A percentile compares a stretch with the other conserved stretches of the same genome.
phyloP scores from a whole-genome alignment of 345 rosid genomes.

The Citrus sp. region DNA sequence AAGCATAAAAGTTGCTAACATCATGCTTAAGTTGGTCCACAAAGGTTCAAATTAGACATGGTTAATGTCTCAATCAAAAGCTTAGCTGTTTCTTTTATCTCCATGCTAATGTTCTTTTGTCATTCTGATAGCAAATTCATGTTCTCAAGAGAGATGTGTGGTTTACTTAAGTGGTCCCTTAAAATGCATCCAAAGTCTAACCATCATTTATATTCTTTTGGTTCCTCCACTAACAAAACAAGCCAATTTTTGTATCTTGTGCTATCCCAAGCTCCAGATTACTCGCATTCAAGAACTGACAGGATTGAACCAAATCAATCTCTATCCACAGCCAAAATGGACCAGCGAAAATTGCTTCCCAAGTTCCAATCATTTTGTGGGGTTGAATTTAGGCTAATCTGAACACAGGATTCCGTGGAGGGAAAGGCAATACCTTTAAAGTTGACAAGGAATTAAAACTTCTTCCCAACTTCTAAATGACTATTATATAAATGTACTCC shows the following conservation, averaged over 20 bases:
- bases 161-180: slow-evolving; percentile 26
- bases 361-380: slow-evolving; percentile 22
- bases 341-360: slow-evolving; percentile 13
- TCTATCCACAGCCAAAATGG: slow-evolving; percentile 5
- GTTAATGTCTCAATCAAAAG: slow-evolving; percentile 25
- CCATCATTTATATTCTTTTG: slow-evolving; percentile 11
- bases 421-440: slow-evolving; percentile 19
- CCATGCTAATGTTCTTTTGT: slow-evolving; percentile 20
- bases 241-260: slow-evolving; percentile 26
- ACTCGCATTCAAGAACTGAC: slow-evolving; percentile 14
- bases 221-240: slow-evolving; percentile 12
- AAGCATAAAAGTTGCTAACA: not conserved
- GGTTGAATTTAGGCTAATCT: not conserved
- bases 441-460: not conserved
- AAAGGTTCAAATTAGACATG: slow-evolving; percentile 20
- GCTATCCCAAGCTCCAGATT: slow-evolving; percentile 11
- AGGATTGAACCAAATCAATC: slow-evolving; percentile 33
- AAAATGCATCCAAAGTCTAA: slow-evolving; percentile 24
- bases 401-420: slow-evolving; percentile 10
- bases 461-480: not conserved
- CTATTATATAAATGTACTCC: not conserved
- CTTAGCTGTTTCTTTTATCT: slow-evolving; percentile 34
- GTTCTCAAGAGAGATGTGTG: not conserved
- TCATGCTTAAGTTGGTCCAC: not conserved
- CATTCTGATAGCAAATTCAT: slow-evolving; percentile 20